Evolutionary conservation across 2,329 filamentous ascomycete species (phyloP).

Genomic region (Xylaria sp.): DNA sequence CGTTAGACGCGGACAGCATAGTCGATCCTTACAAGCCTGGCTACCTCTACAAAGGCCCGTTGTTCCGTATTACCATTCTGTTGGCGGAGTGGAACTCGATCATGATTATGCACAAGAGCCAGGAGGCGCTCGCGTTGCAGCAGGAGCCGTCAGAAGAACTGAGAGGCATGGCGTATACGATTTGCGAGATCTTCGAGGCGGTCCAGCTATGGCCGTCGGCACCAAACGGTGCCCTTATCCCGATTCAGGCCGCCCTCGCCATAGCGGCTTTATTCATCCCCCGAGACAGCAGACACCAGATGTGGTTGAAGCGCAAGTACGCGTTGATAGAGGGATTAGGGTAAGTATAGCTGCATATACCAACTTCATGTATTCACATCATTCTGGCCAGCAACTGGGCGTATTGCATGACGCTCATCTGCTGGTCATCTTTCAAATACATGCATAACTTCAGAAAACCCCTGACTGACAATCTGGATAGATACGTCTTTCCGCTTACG

Average conservation of each 20-base stretch:
- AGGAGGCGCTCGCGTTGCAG: slow-evolving; percentile 62
- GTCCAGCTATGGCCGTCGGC: slow-evolving; percentile 72
- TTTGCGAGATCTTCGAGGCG: slow-evolving; percentile 79
- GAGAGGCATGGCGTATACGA: slow-evolving; percentile 64
- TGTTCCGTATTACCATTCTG: slow-evolving; percentile 76
- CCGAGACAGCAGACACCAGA: slow-evolving; percentile 69
- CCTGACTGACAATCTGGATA: slow-evolving; percentile 41
- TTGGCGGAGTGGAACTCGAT: slow-evolving; percentile 78
- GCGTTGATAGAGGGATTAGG: slow-evolving; percentile 77
- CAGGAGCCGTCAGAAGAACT: slow-evolving; percentile 58
- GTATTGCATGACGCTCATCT: background rate
- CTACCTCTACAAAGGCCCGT: slow-evolving; percentile 67
- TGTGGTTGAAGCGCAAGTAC: slow-evolving; percentile 81
- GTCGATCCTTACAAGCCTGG: slow-evolving; percentile 73
- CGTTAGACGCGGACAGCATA: slow-evolving; percentile 64
- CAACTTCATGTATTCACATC: background rate
- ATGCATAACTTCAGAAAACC: background rate
- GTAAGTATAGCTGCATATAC: slow-evolving; percentile 53
- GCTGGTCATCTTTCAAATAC: background rate
- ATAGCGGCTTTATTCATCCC: slow-evolving; percentile 82
- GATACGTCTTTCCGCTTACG: slow-evolving; percentile 79
- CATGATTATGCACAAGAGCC: slow-evolving; percentile 78
- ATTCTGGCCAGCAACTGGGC: background rate
- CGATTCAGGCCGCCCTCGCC: slow-evolving; percentile 74
- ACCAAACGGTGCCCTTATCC: slow-evolving; percentile 70